Evolutionary conservation across 257 asterid genomes (phyloP).

Genomic region (Solanum boliviense): DNA sequence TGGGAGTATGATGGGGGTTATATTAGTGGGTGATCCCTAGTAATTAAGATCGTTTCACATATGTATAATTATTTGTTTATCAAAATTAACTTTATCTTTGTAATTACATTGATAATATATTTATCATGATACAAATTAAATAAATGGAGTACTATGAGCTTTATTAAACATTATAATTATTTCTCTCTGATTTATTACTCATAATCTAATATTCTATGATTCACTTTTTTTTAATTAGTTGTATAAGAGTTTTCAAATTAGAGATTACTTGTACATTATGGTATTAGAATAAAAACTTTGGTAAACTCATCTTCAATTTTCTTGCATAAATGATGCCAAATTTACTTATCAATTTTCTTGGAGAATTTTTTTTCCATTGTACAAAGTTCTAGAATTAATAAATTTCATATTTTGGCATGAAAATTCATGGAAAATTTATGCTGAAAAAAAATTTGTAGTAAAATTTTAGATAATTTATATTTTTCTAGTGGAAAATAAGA

Average conservation of each 20-base stretch:
- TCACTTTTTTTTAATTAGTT: background rate
- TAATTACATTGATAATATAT: background rate
- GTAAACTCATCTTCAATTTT: background rate
- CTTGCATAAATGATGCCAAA: too few species aligned
- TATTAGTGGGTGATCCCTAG: background rate
- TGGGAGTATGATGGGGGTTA: background rate
- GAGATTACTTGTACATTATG: background rate
- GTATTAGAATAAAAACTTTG: background rate
- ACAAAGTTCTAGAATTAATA: too few species aligned
- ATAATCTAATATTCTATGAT: background rate
- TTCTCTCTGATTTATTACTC: background rate
- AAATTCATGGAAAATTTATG: too few species aligned
- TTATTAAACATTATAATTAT: background rate
- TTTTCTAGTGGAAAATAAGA: too few species aligned
- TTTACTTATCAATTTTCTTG: too few species aligned
- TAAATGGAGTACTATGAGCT: background rate
- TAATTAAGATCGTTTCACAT: background rate
- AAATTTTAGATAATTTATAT: too few species aligned
- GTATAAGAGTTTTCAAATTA: background rate
- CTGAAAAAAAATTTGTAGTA: too few species aligned
- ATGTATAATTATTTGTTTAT: background rate
- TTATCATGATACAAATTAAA: background rate
- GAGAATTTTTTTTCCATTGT: too few species aligned
- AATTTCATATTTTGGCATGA: too few species aligned
- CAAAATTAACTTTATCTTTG: background rate